Evolutionary conservation across 352 stramenopile genomes (phyloP), one percentile per base, ranked within the genome.

Genomic region (Thalassiosira mediterranea): DNA sequence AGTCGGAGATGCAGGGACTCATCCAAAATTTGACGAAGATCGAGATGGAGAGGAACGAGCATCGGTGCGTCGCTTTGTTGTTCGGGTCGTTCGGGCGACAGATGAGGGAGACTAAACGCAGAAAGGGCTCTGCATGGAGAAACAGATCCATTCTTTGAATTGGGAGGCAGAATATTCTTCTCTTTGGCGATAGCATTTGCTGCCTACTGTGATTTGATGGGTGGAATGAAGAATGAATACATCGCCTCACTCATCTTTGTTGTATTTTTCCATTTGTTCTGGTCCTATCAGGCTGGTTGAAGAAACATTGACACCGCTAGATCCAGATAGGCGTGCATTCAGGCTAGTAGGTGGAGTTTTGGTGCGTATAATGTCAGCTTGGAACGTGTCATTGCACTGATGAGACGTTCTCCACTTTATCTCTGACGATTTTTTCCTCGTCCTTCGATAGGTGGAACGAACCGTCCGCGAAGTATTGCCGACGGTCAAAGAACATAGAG

Each of bases 271-370:
- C n/a, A n/a, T n/a, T n/a, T n/a, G n/a, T n/a, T n/a, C n/a, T n/a
- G n/a, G n/a, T n/a, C n/a, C n/a, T 13, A 28, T 53, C 47, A 85
- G 69, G 58, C 59, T 93, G 1, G 88, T 93, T 11, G 79, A 92
- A 64, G 81, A 93, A 58, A 90, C 84, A 26, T 66, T 93, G 52
- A 66, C 83, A 71, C 84, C 84, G 19, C 52, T 93, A 7, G 84
- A 92, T 83, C 62, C 67, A 47, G 71, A 82, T 62, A 89, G 95
- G 70, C 95, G 96, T 73, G 96, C 96, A 3, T 99, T 97, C 75
- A 94, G 96, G 67, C 94, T 98, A 86, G 95, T 98, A 10, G 96
- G 96, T 53, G 96, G 96, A 32, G 96, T 98, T 31, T 84, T 99
- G 37, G 96, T 79, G 48, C 31, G 59, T 56, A 19, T 56, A 13